Evolutionary conservation across 306 rosid genomes (phyloP).

Genomic region (Amphicarpaea edgeworthii): DNA sequence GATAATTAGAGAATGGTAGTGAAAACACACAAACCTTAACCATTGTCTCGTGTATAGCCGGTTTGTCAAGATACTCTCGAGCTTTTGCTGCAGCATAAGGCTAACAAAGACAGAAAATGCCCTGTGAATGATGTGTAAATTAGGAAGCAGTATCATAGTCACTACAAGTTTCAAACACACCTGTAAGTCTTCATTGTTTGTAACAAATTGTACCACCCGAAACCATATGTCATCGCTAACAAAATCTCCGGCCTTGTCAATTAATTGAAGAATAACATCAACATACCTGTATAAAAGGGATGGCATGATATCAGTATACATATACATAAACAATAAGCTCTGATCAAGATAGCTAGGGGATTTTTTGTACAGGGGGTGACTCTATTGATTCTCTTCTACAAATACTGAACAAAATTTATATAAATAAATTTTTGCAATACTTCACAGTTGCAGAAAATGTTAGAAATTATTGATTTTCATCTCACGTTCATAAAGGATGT

Average conservation of each 20-base stretch:
- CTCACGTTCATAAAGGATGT: neutral
- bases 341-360: neutral
- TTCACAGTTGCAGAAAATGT: slow-evolving; percentile 34
- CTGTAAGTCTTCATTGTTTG: slow-evolving; percentile 99
- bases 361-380: neutral
- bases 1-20: slow-evolving; percentile 24
- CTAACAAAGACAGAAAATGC: slow-evolving; percentile 66
- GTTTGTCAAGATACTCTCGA: slow-evolving; percentile 96
- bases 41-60: slow-evolving; percentile 99
- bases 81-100: slow-evolving; percentile 98
- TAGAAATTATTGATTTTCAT: neutral
- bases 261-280: slow-evolving; percentile 97
- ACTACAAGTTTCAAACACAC: slow-evolving; percentile 57
- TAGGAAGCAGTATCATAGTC: slow-evolving; percentile 42
- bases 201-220: slow-evolving; percentile 99
- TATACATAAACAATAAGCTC: slow-evolving; percentile 13
- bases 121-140: slow-evolving; percentile 49
- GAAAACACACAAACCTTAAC: slow-evolving; percentile 80
- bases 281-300: slow-evolving; percentile 77
- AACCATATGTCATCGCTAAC: slow-evolving; percentile 99
- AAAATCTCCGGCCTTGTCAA: slow-evolving; percentile 99
- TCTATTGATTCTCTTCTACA: slow-evolving; percentile 4
- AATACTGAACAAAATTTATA: slow-evolving; percentile 21
- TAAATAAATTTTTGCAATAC: neutral
- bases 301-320: slow-evolving; percentile 29